Base-by-base conservation (phyloP, 176 grass and related monocot genomes). In the Bothriochloa decipiens region DNA sequence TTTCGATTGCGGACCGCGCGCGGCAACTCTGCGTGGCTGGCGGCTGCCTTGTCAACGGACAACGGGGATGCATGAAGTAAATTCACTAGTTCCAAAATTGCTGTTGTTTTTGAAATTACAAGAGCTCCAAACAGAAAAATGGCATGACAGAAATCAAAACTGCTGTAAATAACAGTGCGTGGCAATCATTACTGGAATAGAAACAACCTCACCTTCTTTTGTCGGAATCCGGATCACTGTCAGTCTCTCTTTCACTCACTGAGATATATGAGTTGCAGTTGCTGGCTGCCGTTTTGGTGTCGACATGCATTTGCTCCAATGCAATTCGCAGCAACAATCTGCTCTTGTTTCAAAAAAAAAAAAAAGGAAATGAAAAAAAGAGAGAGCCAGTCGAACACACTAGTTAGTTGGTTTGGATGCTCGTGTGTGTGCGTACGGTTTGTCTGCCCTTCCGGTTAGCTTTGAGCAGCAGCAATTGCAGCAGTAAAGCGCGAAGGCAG, bases 161-260 rank as follows among this genome's bases (percentile, higher is more conserved):
- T 7, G 15, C 22, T 8, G 4, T 26, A 50, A 70, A 33, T 35
- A 50, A 70, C 42, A 85, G 3, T 32, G 17, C 66, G 13, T 58
- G 78, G 64, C 58, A 64, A 33, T 15, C 42, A 74, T 49, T 16
- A 20, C 28, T 32, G 43, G 43, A 76, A 67, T 46, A 18, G 53
- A 58, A 45, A 28, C 57, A 55, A 25, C 41, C 26, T 86, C 72
- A 72, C 66, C 79, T 52, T 55, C 57, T 43, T 81, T 11, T 71
- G 52, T 22, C 32, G 53, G 72, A 70, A 43, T 55, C 42, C 26
- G 7, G 47, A 75, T 65, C 7, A 3, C 65, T n/a, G n/a, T 55
- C 11, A 6, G 65, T 55, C 35, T 9, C 32, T n/a, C 53, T 35
- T 9, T 63, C 60, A 12, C n/a, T 27, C 10, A 62, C 8, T 42